Evolutionary conservation across 768 basidiomycete species (phyloP), one percentile per base, ranked within the genome.

Genomic region (Boletus patriciae): DNA sequence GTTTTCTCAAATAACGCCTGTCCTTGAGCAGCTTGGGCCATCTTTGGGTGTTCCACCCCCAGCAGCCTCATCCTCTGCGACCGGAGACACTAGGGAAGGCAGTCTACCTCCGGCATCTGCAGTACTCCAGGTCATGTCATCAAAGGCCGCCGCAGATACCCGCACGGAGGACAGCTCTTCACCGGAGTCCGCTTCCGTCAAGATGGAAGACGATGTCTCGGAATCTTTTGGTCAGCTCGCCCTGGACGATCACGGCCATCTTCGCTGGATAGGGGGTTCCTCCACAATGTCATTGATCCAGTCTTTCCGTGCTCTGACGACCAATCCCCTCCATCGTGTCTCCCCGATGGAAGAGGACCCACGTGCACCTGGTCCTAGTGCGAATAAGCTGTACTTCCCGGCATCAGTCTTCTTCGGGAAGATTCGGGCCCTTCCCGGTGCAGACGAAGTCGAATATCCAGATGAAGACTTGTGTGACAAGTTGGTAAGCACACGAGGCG

Each of bases 231-330:
- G 91, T 19, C 91, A 93, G 69, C 82, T 94, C 50, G 90, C 92
- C 27, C 78, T 94, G 40, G 92, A 94, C 64, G 92, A 93, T 68
- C 88, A 92, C 62, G 92, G 92, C 33, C 90, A 92, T 71, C 85
- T 90, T 82, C 84, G 91, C 57, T 94, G 92, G 92, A 93, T 94
- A 63, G 92, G 92, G 41, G 89, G 91, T 50, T 93, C 92, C 6
- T 93, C 91, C 16, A 91, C 91, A 21, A 92, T 94, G 92, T 90
- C 92, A 7, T 81, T 94, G 63, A 92, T 94, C 46, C 91, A 93
- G 67, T 92, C 90, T 6, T 93, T 94, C 77, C 84, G 83, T 59
- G 83, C 87, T 44, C 73, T 87, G 60, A 90, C 88, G 23, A 81
- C 87, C 6, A 84, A 85, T 31, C 88, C 88, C 7, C 75, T 88